These are phyloP conservation scores for Myriosclerotinia curreyana DNA, from an alignment of 2,329 filamentous ascomycete genomes.

Conservation along the genomic window DNA sequence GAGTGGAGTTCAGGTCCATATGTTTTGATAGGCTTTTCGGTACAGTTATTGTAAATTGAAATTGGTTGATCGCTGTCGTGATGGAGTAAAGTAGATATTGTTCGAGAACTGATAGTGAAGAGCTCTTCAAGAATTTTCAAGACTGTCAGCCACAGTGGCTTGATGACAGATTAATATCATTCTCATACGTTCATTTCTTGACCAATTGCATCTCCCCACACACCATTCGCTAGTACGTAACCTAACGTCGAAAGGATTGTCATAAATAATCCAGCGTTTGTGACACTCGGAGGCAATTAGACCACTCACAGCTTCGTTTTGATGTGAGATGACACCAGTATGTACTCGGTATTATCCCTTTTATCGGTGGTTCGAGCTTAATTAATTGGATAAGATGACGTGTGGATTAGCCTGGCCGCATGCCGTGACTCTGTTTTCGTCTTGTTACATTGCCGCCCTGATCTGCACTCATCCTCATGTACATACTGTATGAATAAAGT, in stretches of 20 bases:
- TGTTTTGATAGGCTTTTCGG: slow-evolving; percentile 32
- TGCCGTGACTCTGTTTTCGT: too few species aligned
- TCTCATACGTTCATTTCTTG: neutral
- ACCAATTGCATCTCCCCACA: neutral
- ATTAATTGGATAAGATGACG: neutral
- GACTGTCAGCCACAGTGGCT: neutral
- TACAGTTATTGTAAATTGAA: neutral
- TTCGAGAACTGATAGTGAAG: neutral
- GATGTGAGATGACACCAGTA: neutral
- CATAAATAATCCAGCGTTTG: neutral
- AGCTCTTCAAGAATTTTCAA: neutral
- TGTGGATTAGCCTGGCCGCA: too few species aligned
- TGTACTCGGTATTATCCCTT: neutral
- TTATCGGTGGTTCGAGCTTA: neutral
- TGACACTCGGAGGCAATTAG: neutral
- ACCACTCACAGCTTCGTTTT: neutral
- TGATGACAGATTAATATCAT: too few species aligned
- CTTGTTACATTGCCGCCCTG: neutral
- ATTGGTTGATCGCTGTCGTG: neutral
- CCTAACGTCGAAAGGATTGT: neutral
- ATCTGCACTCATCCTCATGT: too few species aligned
- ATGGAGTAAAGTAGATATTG: neutral
- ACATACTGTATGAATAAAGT: too few species aligned
- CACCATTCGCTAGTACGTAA: too few species aligned
- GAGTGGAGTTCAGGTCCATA: slow-evolving; percentile 38